These are phyloP conservation scores for Talaromyces albobiverticillius DNA, from an alignment of 2,329 filamentous ascomycete species.

Conservation along the genomic window DNA sequence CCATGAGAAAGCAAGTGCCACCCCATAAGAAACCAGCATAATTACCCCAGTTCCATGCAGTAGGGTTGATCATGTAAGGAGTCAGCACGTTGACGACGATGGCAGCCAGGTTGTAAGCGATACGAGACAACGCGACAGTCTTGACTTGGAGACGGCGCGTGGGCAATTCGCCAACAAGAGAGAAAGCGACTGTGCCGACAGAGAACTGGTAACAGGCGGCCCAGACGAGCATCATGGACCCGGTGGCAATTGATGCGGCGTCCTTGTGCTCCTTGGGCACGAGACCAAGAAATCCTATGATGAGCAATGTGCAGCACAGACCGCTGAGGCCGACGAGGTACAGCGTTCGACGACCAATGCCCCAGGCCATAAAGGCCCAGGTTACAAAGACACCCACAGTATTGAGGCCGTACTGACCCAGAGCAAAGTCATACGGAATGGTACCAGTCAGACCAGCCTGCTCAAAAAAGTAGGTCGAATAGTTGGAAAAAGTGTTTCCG, in stretches of 20 bases:
- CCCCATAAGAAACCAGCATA: constrained; percentile 21
- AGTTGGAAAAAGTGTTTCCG: constrained; percentile 43
- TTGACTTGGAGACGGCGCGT: constrained; percentile 83
- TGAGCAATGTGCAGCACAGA: constrained; percentile 71
- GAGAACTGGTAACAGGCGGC: constrained; percentile 80
- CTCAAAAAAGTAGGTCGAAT: constrained; percentile 48
- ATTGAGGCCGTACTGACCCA: constrained; percentile 63
- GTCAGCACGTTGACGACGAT: constrained; percentile 79
- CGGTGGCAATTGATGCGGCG: constrained; percentile 78
- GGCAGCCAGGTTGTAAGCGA: constrained; percentile 73
- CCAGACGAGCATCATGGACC: constrained; percentile 78
- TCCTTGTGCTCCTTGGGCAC: constrained; percentile 26
- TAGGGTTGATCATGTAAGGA: constrained; percentile 88
- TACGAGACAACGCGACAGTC: constrained; percentile 80
- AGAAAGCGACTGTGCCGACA: constrained; percentile 87
- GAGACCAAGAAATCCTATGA: constrained; percentile 79
- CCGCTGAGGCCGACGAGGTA: constrained; percentile 75
- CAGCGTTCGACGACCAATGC: constrained; percentile 68
- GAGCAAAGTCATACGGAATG: constrained; percentile 32
- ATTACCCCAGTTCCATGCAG: constrained; percentile 63
- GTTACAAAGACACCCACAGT: constrained; percentile 77
- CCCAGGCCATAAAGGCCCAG: constrained; percentile 72
- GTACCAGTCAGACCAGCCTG: constrained; percentile 26
- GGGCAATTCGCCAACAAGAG: constrained; percentile 71
- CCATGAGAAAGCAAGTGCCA: background rate